Percentiles rank a stretch among this genome's conserved stretches.
Conservation (phyloP, 805 yeast genomes). For the Debaryomyces tyrocola region DNA sequence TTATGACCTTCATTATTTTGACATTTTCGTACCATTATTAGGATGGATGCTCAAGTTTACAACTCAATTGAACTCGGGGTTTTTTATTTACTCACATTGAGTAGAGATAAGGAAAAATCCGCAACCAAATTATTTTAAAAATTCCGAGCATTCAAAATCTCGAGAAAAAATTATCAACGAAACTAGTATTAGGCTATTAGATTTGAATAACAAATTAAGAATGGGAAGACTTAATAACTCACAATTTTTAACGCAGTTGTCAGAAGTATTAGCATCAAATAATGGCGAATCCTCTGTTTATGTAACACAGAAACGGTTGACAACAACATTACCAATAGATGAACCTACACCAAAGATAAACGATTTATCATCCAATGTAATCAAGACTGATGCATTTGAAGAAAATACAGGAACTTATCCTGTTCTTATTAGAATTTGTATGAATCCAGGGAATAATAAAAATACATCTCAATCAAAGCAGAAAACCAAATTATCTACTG, state of each 20-base stretch:
- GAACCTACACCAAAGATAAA: slow-evolving; percentile 11
- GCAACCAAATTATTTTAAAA: background rate
- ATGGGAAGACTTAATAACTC: slow-evolving; percentile 34
- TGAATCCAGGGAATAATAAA: slow-evolving; percentile 42
- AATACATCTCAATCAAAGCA: slow-evolving; percentile 41
- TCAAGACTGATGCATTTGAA: slow-evolving; percentile 13
- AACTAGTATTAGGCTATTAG: background rate
- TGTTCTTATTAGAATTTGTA: slow-evolving; percentile 65
- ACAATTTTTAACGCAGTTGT: slow-evolving; percentile 29
- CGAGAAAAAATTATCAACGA: background rate
- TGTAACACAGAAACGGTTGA: slow-evolving; percentile 57
- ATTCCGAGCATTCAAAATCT: background rate
- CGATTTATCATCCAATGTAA: slow-evolving; percentile 39
- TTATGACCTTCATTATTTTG: background rate
- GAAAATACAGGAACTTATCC: slow-evolving; percentile 48
- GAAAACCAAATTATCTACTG: slow-evolving; percentile 68
- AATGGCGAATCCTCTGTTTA: slow-evolving; percentile 53
- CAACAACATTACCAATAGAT: slow-evolving; percentile 25
- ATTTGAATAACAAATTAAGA: background rate
- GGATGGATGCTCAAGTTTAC: too few relatives aligned
- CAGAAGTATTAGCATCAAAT: slow-evolving; percentile 22
- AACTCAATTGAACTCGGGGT: too few relatives aligned
- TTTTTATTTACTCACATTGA: background rate
- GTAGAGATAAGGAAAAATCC: background rate
- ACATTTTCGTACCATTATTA: too few relatives aligned